Conservation (phyloP, 257 asterid genomes). For the Solanum tarapatanum region DNA sequence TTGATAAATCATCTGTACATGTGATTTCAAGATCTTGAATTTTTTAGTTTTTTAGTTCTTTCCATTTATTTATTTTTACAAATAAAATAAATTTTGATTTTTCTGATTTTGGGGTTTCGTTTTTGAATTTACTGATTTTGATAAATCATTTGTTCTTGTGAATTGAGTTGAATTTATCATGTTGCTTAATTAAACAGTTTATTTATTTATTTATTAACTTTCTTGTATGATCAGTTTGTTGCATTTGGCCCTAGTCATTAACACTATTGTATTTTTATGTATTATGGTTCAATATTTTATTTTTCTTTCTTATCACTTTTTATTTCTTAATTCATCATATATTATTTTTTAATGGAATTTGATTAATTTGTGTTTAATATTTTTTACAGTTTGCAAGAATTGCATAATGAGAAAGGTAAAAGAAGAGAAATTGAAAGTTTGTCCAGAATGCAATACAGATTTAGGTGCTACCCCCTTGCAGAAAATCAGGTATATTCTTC, state of each 20-base stretch:
- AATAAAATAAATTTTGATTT: background rate
- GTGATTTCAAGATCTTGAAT: background rate
- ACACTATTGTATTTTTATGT: too few relatives aligned
- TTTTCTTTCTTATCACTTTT: background rate
- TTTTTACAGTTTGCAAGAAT: slow-evolving; percentile 38
- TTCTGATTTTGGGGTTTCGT: background rate
- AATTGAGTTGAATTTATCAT: background rate
- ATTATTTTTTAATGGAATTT: background rate
- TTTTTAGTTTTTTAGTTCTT: background rate
- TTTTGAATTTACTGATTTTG: background rate
- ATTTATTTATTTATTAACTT: too few relatives aligned
- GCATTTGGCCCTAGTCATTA: too few relatives aligned
- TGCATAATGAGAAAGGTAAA: slow-evolving; percentile 43
- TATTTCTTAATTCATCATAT: too few relatives aligned
- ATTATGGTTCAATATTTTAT: background rate
- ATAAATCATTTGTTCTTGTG: background rate
- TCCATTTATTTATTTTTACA: too few relatives aligned
- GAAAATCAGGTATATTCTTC: slow-evolving; percentile 31
- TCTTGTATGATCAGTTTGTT: too few relatives aligned
- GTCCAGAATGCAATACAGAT: slow-evolving; percentile 43
- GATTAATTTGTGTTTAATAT: background rate
- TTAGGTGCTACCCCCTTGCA: slow-evolving; percentile 49
- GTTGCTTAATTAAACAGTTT: background rate
- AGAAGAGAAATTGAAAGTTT: slow-evolving; percentile 29
- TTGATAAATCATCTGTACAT: background rate